Percentiles rank a stretch among this genome's conserved stretches.
phyloP scores from a whole-genome alignment of 208 protist genomes.

The Leishmania tropica region DNA sequence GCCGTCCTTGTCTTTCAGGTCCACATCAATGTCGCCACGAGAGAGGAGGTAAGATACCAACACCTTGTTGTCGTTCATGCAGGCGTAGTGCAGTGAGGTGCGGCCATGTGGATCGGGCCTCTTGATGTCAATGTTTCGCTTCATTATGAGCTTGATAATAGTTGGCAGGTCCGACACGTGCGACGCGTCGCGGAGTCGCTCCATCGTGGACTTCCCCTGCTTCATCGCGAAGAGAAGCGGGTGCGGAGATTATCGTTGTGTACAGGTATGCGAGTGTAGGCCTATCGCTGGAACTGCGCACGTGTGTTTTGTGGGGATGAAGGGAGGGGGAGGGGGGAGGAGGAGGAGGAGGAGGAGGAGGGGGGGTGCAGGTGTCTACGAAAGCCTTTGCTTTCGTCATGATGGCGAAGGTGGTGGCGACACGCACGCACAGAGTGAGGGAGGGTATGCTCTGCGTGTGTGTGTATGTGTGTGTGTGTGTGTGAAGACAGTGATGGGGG shows the following conservation, averaged over 20 bases:
- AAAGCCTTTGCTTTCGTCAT: not conserved
- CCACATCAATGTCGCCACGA: constrained; percentile 43
- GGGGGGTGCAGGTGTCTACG: not conserved
- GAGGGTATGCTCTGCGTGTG: too few relatives aligned
- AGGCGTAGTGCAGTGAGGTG: constrained; percentile 82
- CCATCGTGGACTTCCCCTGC: constrained; percentile 19
- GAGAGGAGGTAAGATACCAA: constrained; percentile 59
- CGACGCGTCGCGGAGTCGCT: constrained; percentile 17
- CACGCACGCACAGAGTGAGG: not conserved
- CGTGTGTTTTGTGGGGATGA: not conserved
- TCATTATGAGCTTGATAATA: constrained; percentile 55
- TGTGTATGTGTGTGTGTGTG: not conserved
- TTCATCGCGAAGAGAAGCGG: not conserved
- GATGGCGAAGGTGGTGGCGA: not conserved
- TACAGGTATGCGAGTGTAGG: not conserved
- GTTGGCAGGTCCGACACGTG: constrained; percentile 36
- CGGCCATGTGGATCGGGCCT: constrained; percentile 50
- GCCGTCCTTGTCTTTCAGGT: constrained; percentile 52
- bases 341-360: not conserved
- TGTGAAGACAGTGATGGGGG: not conserved
- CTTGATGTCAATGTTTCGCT: constrained; percentile 56
- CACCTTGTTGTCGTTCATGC: constrained; percentile 32
- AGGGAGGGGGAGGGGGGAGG: not conserved
- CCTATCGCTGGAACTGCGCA: not conserved
- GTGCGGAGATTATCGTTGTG: not conserved